phyloP scores from a whole-genome alignment of 192 early-diverging fungal species.

The Backusella australiensis region DNA sequence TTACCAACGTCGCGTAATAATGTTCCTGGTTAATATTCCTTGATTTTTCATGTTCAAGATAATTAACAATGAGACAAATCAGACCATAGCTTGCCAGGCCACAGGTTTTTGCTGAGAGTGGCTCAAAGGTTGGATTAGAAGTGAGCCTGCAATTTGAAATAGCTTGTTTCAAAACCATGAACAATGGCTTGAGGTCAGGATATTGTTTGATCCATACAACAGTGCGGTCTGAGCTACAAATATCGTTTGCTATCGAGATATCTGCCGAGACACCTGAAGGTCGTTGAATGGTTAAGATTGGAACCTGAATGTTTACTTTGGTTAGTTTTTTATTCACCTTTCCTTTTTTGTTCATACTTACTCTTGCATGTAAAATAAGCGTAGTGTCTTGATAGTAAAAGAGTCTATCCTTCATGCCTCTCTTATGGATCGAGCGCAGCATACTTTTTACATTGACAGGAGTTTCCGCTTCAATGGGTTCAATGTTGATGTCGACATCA shows the following conservation, averaged over 20 bases:
- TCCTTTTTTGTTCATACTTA: neutral
- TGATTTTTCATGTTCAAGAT: slow-evolving; percentile 11
- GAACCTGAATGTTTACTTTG: slow-evolving; percentile 8
- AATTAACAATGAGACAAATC: slow-evolving; percentile 32
- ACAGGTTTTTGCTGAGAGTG: slow-evolving; percentile 12
- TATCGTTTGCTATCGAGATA: slow-evolving; percentile 19
- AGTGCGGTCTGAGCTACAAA: slow-evolving; percentile 17
- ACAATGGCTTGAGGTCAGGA: slow-evolving; percentile 25
- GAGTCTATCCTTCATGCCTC: neutral
- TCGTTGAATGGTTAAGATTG: slow-evolving; percentile 6
- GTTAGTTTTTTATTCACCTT: neutral
- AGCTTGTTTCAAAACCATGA: slow-evolving; percentile 28
- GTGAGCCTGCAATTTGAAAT: slow-evolving; percentile 4
- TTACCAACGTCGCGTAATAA: slow-evolving; percentile 1
- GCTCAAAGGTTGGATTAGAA: neutral
- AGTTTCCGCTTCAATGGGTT: neutral
- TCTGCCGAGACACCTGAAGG: slow-evolving; percentile 5
- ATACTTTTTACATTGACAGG: neutral
- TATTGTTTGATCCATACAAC: slow-evolving; percentile 17
- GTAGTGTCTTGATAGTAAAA: neutral
- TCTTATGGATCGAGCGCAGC: neutral
- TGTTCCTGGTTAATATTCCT: neutral
- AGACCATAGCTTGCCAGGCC: slow-evolving; percentile 28
- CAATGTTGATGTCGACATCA: slow-evolving; percentile 25
- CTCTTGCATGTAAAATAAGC: neutral